These are phyloP conservation scores for Yamadazyma conglobata DNA, from an alignment of 1,139 yeast genomes.

Conservation along the genomic window DNA sequence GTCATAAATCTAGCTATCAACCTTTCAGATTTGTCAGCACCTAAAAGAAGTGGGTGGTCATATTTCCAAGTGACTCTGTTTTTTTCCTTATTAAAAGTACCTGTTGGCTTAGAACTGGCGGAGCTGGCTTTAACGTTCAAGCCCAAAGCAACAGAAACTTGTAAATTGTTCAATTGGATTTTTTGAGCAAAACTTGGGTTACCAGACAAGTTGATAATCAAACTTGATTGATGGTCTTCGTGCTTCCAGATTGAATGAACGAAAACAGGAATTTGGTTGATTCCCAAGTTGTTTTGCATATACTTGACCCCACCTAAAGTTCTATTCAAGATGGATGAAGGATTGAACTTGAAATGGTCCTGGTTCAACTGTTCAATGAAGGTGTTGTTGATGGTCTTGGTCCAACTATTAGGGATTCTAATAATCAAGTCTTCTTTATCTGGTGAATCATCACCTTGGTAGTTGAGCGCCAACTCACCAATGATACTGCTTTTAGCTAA, in stretches of 20 bases:
- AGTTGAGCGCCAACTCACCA: conserved; percentile 80
- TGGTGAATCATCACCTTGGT: conserved; percentile 28
- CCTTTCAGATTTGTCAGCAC: conserved; percentile 36
- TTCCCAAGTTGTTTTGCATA: conserved; percentile 35
- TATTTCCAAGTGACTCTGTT: conserved; percentile 85
- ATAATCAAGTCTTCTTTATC: conserved; percentile 19
- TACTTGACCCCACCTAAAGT: conserved; percentile 77
- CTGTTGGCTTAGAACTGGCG: conserved; percentile 88
- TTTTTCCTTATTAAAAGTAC: conserved; percentile 80
- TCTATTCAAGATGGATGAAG: conserved; percentile 45
- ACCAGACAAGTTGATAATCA: conserved; percentile 68
- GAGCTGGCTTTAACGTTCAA: conserved; percentile 47
- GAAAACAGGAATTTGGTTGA: conserved; percentile 57
- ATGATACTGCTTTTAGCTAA: conserved; percentile 56
- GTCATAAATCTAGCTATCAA: conserved; percentile 73
- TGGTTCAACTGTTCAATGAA: conserved; percentile 35
- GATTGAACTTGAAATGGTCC: conserved; percentile 26
- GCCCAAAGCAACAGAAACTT: conserved; percentile 62
- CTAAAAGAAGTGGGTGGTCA: conserved; percentile 44
- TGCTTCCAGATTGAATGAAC: conserved; percentile 86
- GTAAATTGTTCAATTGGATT: conserved; percentile 54
- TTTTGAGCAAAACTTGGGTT: conserved; percentile 44
- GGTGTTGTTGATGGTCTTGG: conserved; percentile 40
- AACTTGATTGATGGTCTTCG: conserved; percentile 79
- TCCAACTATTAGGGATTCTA: conserved; percentile 30